phyloP scores from a whole-genome alignment of 169 alveolate genomes.

The Toxoplasma gondii region DNA sequence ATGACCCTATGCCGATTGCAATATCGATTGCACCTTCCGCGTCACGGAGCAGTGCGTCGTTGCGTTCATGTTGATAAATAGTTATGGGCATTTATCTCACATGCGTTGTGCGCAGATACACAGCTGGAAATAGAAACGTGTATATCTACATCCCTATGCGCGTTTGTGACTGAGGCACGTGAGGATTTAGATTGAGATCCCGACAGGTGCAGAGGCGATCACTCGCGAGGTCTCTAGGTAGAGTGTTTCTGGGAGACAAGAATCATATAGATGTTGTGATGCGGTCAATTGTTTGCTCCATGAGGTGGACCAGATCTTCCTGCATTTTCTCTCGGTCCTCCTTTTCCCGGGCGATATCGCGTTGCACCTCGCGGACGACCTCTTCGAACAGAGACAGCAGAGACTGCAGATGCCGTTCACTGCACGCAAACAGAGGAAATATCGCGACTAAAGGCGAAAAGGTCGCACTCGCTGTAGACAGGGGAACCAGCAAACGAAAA shows the following conservation, averaged over 20 bases:
- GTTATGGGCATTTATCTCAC: background rate
- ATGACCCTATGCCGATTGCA: too few relatives aligned
- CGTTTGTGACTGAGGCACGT: too few relatives aligned
- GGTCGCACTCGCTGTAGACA: background rate
- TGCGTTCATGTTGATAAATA: too few relatives aligned
- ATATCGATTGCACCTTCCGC: too few relatives aligned
- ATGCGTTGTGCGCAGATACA: background rate
- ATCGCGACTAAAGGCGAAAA: background rate
- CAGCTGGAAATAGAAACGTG: too few relatives aligned
- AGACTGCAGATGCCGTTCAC: slow-evolving; percentile 12
- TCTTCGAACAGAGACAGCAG: slow-evolving; percentile 27
- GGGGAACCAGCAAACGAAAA: background rate
- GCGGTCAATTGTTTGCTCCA: slow-evolving; percentile 39
- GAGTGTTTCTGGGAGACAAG: background rate
- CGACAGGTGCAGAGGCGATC: too few relatives aligned
- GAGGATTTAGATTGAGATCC: too few relatives aligned
- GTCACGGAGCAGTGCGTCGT: too few relatives aligned
- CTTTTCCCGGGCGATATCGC: slow-evolving; percentile 1
- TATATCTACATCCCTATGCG: background rate
- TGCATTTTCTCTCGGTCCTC: slow-evolving; percentile 16
- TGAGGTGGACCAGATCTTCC: background rate
- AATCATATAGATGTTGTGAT: slow-evolving; percentile 1
- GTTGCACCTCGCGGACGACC: slow-evolving; percentile 33
- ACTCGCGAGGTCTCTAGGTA: too few relatives aligned
- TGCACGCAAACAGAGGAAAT: background rate